Percentiles rank a stretch among this genome's conserved stretches.
Conservation (phyloP, 208 protist species). For the Trypanosoma platydactyli region DNA sequence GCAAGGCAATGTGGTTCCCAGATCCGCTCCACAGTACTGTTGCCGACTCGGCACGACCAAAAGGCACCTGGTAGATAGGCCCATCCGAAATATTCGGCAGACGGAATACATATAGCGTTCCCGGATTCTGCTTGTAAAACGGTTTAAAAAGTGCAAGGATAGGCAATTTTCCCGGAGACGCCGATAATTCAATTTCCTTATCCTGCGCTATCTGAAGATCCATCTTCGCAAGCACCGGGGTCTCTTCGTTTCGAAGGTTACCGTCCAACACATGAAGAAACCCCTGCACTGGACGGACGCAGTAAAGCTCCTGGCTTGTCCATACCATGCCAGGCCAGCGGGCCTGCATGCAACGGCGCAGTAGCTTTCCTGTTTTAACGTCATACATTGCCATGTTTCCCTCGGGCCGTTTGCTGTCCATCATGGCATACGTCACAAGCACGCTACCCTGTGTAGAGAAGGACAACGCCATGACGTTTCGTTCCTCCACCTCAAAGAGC, state of each 20-base stretch:
- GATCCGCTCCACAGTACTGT: slow-evolving; percentile 64
- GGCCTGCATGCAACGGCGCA: slow-evolving; percentile 74
- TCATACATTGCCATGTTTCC: slow-evolving; percentile 80
- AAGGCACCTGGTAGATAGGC: slow-evolving; percentile 56
- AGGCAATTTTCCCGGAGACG: slow-evolving; percentile 48
- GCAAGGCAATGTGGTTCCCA: slow-evolving; percentile 64
- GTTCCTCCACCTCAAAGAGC: slow-evolving; percentile 67
- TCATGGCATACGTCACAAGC: slow-evolving; percentile 76
- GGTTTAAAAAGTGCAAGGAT: slow-evolving; percentile 83
- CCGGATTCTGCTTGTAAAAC: slow-evolving; percentile 75
- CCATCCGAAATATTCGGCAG: slow-evolving; percentile 72
- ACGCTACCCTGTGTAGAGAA: slow-evolving; percentile 75
- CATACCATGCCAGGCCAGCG: slow-evolving; percentile 83
- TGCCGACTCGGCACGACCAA: slow-evolving; percentile 72
- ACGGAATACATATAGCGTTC: slow-evolving; percentile 63
- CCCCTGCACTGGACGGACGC: slow-evolving; percentile 69
- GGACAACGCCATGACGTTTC: slow-evolving; percentile 53
- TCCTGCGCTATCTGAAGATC: slow-evolving; percentile 78
- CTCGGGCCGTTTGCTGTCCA: slow-evolving; percentile 76
- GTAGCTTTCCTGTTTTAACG: slow-evolving; percentile 40
- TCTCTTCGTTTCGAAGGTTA: slow-evolving; percentile 26
- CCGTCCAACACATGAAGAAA: slow-evolving; percentile 76
- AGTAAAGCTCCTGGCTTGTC: slow-evolving; percentile 57
- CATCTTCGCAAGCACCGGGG: slow-evolving; percentile 54
- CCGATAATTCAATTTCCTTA: slow-evolving; percentile 74